A percentile compares a stretch with the other conserved stretches of the same genome.
phyloP scores from a whole-genome alignment of 2,329 filamentous ascomycete genomes.

The Gaeumannomyces sp. region DNA sequence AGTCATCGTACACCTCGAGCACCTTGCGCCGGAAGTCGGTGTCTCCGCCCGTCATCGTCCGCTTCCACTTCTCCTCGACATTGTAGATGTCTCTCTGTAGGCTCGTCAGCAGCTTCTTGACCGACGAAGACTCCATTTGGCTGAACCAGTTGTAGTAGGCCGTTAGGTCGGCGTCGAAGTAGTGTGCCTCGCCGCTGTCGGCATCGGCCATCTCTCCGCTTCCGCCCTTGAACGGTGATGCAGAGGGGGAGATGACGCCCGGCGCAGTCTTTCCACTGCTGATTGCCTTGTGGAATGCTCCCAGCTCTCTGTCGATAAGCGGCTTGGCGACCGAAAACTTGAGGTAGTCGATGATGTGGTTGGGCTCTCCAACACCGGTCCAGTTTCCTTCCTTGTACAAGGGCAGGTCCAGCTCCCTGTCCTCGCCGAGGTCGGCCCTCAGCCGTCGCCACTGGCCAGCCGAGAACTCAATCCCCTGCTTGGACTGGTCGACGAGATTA shows the following conservation, averaged over 20 bases:
- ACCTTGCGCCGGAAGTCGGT: constrained; percentile 24
- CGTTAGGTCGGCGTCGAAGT: constrained; percentile 33
- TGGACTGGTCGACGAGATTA: constrained; percentile 50
- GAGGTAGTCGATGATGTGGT: constrained; percentile 57
- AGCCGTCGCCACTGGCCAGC: constrained; percentile 34
- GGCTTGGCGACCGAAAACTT: constrained; percentile 47
- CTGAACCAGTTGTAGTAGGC: constrained; percentile 30
- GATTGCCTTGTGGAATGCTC: constrained; percentile 25
- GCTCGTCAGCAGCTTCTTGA: constrained; percentile 24
- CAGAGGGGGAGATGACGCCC: neutral
- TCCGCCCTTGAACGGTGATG: neutral
- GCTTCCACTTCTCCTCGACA: constrained; percentile 27
- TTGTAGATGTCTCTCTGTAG: constrained; percentile 29
- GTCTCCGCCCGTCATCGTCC: constrained; percentile 7
- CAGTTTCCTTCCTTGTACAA: constrained; percentile 37
- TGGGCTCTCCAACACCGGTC: constrained; percentile 17
- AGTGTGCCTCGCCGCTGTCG: constrained; percentile 15
- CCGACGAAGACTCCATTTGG: constrained; percentile 21
- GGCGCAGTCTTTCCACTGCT: neutral
- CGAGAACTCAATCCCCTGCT: constrained; percentile 48
- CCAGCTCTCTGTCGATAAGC: constrained; percentile 31
- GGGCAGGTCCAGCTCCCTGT: constrained; percentile 27
- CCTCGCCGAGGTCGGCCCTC: constrained; percentile 19
- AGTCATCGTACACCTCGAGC: constrained; percentile 32
- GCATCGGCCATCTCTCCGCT: neutral